These are phyloP conservation scores for Aspergillus hortae DNA, from an alignment of 2,329 filamentous ascomycete genomes.

Conservation along the genomic window DNA sequence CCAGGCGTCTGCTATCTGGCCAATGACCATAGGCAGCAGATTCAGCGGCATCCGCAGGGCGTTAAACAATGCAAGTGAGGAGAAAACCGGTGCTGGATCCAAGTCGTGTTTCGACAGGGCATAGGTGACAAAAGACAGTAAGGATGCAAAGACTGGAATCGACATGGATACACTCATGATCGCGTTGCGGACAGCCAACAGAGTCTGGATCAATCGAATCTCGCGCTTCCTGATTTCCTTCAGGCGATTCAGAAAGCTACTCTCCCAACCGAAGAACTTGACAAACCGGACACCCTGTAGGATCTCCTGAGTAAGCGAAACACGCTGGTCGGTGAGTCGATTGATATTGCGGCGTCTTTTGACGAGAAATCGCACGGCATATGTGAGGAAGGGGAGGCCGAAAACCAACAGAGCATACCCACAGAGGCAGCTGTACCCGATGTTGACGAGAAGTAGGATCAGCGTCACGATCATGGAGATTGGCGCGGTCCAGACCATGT, in stretches of 20 bases:
- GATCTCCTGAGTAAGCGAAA: conserved; percentile 88
- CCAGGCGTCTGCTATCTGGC: conserved; percentile 85
- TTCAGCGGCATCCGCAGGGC: conserved; percentile 86
- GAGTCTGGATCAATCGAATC: conserved; percentile 70
- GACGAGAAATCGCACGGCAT: conserved; percentile 74
- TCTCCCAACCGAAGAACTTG: conserved; percentile 95
- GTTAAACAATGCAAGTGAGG: conserved; percentile 91
- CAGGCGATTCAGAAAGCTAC: conserved; percentile 75
- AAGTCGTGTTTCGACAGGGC: conserved; percentile 63
- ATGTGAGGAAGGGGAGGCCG: conserved; percentile 72
- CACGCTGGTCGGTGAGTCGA: conserved; percentile 87
- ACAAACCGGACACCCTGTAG: conserved; percentile 86
- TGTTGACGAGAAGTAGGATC: conserved; percentile 75
- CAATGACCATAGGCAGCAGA: conserved; percentile 79
- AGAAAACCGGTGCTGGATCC: conserved; percentile 77
- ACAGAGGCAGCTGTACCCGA: conserved; percentile 84
- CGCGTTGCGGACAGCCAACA: conserved; percentile 78
- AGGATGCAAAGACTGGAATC: conserved; percentile 88
- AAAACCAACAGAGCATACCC: conserved; percentile 81
- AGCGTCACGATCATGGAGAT: conserved; percentile 75
- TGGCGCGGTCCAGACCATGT: conserved; percentile 85
- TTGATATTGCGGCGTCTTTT: conserved; percentile 75
- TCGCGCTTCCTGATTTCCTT: conserved; percentile 70
- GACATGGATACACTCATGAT: conserved; percentile 80
- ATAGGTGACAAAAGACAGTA: conserved; percentile 87